Base-by-base conservation (phyloP, 2,329 filamentous ascomycete genomes). In the Huntiella omanensis region DNA sequence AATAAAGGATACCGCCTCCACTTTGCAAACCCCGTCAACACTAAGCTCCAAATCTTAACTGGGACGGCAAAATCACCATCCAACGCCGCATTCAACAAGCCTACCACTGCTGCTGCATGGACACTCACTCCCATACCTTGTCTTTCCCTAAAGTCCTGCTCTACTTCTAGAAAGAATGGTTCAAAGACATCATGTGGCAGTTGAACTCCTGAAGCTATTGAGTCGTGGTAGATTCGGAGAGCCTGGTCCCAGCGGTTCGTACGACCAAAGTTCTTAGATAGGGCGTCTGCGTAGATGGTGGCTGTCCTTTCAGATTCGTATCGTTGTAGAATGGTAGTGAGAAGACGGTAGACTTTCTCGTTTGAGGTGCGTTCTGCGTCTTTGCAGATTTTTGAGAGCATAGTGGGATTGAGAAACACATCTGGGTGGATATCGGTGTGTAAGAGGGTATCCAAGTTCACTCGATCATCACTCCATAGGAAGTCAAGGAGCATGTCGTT, bases 401-500 rank as follows among this genome's bases (percentile, higher is more conserved):
- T 59, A 7, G 59, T 54, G 1, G 57, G 41, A 49, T 73, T 63
- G 11, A 73, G 68, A 40, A 72, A 74, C 17, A 73, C 67, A 32
- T 72, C 68, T 1, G 70, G 71, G 49, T 75, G 70, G 16, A 75
- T 58, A 49, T 73, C 69, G 16, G 65, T 68, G 5, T 60, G 54
- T 5, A 73, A 51, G 8, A 75, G 57, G 33, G 63, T 60, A 32
- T 55, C 50, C 2, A 75, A 16, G 12, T 33, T 34, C 6, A 28
- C 22, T 1, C 22, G 22, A 28, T 28, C 22, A 28, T 28, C 22
- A 28, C 22, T 28, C 22, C 22, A 28, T 28, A 28, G 59, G n/a
- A 75, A 57, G 33, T 63, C 59, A 22, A 55, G 49, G 2, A 75
- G 59, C n/a, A 69, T 2, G 22, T 28, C 22, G 22, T 28, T 28